A percentile compares a stretch with the other conserved stretches of the same genome.
Conservation (phyloP, 2,329 filamentous ascomycete genomes). For the Hypoxylon sp. region DNA sequence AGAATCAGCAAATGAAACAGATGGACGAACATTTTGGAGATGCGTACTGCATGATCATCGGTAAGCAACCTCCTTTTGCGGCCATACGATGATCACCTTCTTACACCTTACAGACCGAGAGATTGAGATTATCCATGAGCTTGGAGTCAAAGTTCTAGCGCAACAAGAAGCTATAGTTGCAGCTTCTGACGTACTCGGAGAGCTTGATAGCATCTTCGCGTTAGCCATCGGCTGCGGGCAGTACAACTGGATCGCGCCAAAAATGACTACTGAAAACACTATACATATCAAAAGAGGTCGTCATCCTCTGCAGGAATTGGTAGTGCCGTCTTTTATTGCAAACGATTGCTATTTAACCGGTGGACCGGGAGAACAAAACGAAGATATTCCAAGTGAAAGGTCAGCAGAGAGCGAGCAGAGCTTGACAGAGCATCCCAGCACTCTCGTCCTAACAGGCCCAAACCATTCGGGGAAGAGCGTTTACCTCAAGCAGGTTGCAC, state of each 20-base stretch:
- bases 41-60: slow-evolving; percentile 82
- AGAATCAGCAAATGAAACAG: slow-evolving; percentile 81
- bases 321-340: slow-evolving; percentile 80
- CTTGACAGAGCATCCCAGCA: slow-evolving; percentile 60
- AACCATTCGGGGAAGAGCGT: slow-evolving; percentile 98
- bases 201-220: slow-evolving; percentile 86
- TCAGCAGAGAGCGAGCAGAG: slow-evolving; percentile 17
- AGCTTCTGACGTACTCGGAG: slow-evolving; percentile 83
- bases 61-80: slow-evolving; percentile 55
- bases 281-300: slow-evolving; percentile 80
- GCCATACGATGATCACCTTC: slow-evolving; percentile 4
- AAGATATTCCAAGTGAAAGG: slow-evolving; percentile 18
- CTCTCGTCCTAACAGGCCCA: slow-evolving; percentile 86
- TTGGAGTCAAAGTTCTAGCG: slow-evolving; percentile 75
- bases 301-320: slow-evolving; percentile 86
- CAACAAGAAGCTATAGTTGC: slow-evolving; percentile 71
- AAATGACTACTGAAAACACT: slow-evolving; percentile 73
- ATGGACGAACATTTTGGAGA: slow-evolving; percentile 86
- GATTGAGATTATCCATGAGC: slow-evolving; percentile 83
- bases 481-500: slow-evolving; percentile 90
- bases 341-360: slow-evolving; percentile 80
- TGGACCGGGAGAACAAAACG: slow-evolving; percentile 54
- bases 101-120: slow-evolving; percentile 71
- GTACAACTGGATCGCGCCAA: slow-evolving; percentile 75
- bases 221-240: slow-evolving; percentile 78